Evolutionary conservation across 1,284 basidiomycete species (phyloP), one percentile per base, ranked within the genome.

Genomic region (Puccinia brachypodii): DNA sequence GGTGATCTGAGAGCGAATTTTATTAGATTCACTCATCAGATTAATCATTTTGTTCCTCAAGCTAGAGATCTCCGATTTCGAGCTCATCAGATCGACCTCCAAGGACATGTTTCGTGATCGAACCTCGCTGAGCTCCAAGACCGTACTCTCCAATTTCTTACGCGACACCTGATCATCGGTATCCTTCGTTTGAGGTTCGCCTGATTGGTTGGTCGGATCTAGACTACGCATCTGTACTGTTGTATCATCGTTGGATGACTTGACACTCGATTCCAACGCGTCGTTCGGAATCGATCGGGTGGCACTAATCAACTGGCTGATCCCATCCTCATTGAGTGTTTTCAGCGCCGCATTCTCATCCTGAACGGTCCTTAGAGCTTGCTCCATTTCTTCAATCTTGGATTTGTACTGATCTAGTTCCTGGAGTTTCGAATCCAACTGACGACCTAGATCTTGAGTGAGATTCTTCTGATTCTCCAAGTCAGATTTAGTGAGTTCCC

Each of bases 31-130:
- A 69, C 90, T 89, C 74, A 93, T 88, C 11, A 92, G 90, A 82
- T 88, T 89, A 2, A 92, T 89, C 38, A 97, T 89, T 86, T 96
- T 94, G 28, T 90, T 89, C 58, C 93, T 91, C 81, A 97, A 89
- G 22, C 90, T 91, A 42, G 92, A 89, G 69, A 98, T 88, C 87
- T 98, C 95, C 9, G 91, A 90, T 50, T 92, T 91, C 13, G 97
- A 88, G 50, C 89, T 87, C 3, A 91, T 88, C 83, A 92, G 90
- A 84, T 94, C 92, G 33, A 89, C 87, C 87, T 96, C 93, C 28
- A 91, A 89, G 36, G 92, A 90, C 53, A 84, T 89, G 89, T 80
- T 91, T 87, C 85, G 85, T 89, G 92, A 83, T 87, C 90, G 83
- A 90, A 91, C 87, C 93, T 92, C 91, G 28, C 88, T 87, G 47